Percentiles rank a stretch among this genome's conserved stretches.
Conservation (phyloP, 2,329 filamentous ascomycete genomes). For the Hypomyces rosellus region DNA sequence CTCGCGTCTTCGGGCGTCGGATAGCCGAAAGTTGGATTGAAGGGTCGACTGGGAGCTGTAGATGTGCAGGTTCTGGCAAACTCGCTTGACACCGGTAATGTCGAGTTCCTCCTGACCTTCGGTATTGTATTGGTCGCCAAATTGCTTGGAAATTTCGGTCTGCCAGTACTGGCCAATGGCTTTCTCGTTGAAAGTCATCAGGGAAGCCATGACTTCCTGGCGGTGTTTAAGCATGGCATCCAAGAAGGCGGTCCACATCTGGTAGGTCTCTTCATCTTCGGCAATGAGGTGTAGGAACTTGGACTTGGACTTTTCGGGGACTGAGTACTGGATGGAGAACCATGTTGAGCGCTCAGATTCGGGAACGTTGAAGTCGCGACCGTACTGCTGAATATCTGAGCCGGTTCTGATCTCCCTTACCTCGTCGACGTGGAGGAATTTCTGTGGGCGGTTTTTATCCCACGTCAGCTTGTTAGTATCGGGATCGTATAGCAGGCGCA, state of each 20-base stretch:
- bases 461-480: conserved; percentile 83
- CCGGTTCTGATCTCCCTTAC: conserved; percentile 85
- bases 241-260: conserved; percentile 77
- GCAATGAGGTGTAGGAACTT: conserved; percentile 88
- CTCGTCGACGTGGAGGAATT: conserved; percentile 90
- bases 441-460: conserved; percentile 72
- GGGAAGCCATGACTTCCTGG: conserved; percentile 81
- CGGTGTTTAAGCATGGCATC: conserved; percentile 80
- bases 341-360: conserved; percentile 64
- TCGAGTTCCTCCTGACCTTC: conserved; percentile 66
- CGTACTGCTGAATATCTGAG: conserved; percentile 79
- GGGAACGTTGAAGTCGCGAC: conserved; percentile 70
- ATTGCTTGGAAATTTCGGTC: conserved; percentile 69
- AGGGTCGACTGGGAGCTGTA: conserved; percentile 75
- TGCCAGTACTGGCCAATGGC: conserved; percentile 82
- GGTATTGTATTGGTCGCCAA: conserved; percentile 43
- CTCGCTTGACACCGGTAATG: conserved; percentile 68
- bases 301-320: conserved; percentile 70
- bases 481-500: conserved; percentile 68
- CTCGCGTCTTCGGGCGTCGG: conserved; percentile 58
- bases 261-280: conserved; percentile 62
- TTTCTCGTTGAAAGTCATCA: conserved; percentile 78
- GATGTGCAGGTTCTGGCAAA: conserved; percentile 88
- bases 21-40: conserved; percentile 65
- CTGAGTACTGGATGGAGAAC: conserved; percentile 85